Evolutionary conservation across 139 green algal species (phyloP).

Genomic region (Mychonastes homosphaera): DNA sequence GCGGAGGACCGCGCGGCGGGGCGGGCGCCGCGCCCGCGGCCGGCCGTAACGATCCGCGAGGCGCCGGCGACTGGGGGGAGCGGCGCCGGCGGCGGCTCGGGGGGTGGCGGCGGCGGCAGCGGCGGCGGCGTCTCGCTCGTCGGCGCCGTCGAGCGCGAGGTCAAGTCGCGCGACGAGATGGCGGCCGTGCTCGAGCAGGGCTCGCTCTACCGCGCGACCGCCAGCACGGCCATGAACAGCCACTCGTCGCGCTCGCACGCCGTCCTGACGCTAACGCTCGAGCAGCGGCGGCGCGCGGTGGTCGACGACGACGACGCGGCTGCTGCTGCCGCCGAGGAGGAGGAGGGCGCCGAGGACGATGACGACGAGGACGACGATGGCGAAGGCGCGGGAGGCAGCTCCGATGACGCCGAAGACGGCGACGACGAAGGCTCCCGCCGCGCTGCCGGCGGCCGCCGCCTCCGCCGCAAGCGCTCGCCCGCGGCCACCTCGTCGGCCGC

Average conservation of each 20-base stretch:
- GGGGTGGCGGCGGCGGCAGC: too few species aligned
- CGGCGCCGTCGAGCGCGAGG: conserved; percentile 68
- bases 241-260: conserved; percentile 74
- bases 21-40: too few species aligned
- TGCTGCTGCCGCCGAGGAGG: neutral
- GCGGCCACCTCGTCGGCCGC: too few species aligned
- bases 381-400: conserved; percentile 12
- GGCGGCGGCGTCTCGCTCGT: conserved; percentile 65
- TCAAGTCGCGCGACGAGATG: conserved; percentile 67
- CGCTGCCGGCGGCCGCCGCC: too few species aligned
- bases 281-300: conserved; percentile 58
- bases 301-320: neutral
- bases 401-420: conserved; percentile 22
- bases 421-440: too few species aligned
- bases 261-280: conserved; percentile 95
- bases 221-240: conserved; percentile 84
- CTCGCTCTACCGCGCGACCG: conserved; percentile 64
- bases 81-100: too few species aligned
- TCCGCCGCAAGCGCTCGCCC: too few species aligned
- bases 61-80: too few species aligned
- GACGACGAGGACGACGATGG: conserved; percentile 36
- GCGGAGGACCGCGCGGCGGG: conserved; percentile 6
- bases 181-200: conserved; percentile 62
- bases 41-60: conserved; percentile 66
- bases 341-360: conserved; percentile 12